Percentiles rank a stretch among this genome's conserved stretches.
phyloP scores from a whole-genome alignment of 805 yeast species.

The Brettanomyces bruxellensis region DNA sequence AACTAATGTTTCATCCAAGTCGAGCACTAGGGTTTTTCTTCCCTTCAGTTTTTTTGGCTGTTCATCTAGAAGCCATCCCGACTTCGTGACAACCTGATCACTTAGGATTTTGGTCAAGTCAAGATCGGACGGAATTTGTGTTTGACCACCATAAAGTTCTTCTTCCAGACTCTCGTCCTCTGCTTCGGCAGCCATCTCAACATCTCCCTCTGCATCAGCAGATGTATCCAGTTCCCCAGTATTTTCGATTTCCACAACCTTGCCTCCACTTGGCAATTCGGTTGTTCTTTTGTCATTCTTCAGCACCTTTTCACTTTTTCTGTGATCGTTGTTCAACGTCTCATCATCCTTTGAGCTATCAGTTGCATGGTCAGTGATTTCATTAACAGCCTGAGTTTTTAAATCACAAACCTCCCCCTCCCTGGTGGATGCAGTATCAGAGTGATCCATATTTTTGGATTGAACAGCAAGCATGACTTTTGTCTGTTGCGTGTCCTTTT shows the following conservation, averaged over 20 bases:
- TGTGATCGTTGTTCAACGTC: constrained; percentile 11
- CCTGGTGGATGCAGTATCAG: constrained; percentile 3
- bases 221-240: constrained; percentile 5
- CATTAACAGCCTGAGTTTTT: constrained; percentile 13
- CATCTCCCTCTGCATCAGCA: constrained; percentile 1
- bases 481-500: neutral
- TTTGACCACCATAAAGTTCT: neutral
- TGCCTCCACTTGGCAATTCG: neutral
- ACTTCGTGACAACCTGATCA: constrained; percentile 59
- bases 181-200: neutral
- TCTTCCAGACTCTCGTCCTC: constrained; percentile 4
- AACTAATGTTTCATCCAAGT: constrained; percentile 91
- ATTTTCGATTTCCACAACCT: constrained; percentile 2
- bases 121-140: constrained; percentile 19
- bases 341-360: constrained; percentile 29
- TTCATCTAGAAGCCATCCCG: constrained; percentile 59
- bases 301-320: neutral
- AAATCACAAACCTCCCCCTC: constrained; percentile 1
- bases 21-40: constrained; percentile 82
- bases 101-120: constrained; percentile 61
- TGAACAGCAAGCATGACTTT: neutral
- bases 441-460: constrained; percentile 3
- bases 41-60: constrained; percentile 39
- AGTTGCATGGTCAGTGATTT: constrained; percentile 26
- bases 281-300: constrained; percentile 2